Conservation (phyloP, 208 protist species). For the Borovskyia barvae region DNA sequence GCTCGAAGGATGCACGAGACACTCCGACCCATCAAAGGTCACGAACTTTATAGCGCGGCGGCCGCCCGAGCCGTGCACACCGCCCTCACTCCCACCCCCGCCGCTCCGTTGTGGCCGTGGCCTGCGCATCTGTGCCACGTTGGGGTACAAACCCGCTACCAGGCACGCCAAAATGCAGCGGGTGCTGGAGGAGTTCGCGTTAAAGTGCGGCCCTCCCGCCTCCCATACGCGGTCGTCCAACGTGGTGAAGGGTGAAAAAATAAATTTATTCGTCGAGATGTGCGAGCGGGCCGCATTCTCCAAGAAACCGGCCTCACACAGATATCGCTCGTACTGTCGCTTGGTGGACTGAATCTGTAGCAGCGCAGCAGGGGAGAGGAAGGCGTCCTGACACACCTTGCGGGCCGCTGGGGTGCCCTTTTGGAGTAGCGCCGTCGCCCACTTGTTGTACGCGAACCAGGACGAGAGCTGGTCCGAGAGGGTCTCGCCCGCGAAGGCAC, state of each 20-base stretch:
- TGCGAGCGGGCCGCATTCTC: conserved; percentile 26
- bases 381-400: conserved; percentile 78
- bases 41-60: conserved; percentile 21
- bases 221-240: conserved; percentile 81
- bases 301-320: conserved; percentile 90
- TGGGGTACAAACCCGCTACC: conserved; percentile 95
- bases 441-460: conserved; percentile 88
- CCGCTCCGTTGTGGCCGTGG: conserved; percentile 13
- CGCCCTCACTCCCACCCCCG: background rate
- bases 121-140: conserved; percentile 74
- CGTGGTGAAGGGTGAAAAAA: conserved; percentile 65
- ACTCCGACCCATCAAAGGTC: conserved; percentile 85
- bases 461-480: conserved; percentile 88
- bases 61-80: background rate
- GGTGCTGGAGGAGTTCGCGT: conserved; percentile 82
- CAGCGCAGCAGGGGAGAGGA: conserved; percentile 76
- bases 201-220: conserved; percentile 75
- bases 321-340: conserved; percentile 90
- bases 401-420: conserved; percentile 49
- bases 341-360: conserved; percentile 90
- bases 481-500: conserved; percentile 64
- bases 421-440: conserved; percentile 44
- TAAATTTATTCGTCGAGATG: conserved; percentile 37
- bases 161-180: conserved; percentile 89
- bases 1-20: conserved; percentile 89